phyloP scores from a whole-genome alignment of 129 eudicot genomes.

The Sambucus nigra region DNA sequence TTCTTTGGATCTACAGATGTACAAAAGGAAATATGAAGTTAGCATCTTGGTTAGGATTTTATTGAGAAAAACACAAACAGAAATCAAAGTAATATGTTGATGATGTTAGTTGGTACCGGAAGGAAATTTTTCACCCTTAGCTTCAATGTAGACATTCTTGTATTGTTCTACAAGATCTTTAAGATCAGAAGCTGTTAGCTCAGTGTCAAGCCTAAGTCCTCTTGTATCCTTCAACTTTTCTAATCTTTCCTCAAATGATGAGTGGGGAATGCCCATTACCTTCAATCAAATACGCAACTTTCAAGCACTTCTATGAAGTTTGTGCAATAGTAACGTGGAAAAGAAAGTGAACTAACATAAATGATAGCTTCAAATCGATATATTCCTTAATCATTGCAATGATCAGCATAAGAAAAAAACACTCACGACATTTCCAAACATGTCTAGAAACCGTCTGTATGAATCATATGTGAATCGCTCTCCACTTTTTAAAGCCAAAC shows the following conservation, averaged over 20 bases:
- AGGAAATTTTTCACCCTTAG: slow-evolving; percentile 82
- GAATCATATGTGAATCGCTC: slow-evolving; percentile 94
- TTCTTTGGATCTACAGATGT: slow-evolving; percentile 76
- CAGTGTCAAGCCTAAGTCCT: slow-evolving; percentile 68
- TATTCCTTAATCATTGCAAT: background rate
- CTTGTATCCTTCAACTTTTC: slow-evolving; percentile 47
- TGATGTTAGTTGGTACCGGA: too few species aligned
- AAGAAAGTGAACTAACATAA: background rate
- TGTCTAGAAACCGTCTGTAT: slow-evolving; percentile 84
- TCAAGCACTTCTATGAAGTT: background rate
- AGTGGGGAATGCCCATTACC: slow-evolving; percentile 91
- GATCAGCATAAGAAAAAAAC: background rate
- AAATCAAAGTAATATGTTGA: too few species aligned
- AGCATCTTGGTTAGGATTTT: too few species aligned
- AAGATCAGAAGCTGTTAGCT: slow-evolving; percentile 81
- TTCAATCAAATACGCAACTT: slow-evolving; percentile 19
- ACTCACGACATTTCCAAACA: slow-evolving; percentile 97
- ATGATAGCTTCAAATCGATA: too few species aligned
- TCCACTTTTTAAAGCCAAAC: slow-evolving; percentile 96
- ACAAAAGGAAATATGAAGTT: slow-evolving; percentile 1
- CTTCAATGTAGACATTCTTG: slow-evolving; percentile 75
- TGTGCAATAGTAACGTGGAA: background rate
- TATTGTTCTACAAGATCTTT: slow-evolving; percentile 82
- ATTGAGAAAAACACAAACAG: too few species aligned
- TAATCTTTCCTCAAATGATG: slow-evolving; percentile 74